A percentile compares a stretch with the other conserved stretches of the same genome.
Evolutionary conservation across 2,329 filamentous ascomycete species (phyloP).

Genomic region (Venturiaceae sp.): DNA sequence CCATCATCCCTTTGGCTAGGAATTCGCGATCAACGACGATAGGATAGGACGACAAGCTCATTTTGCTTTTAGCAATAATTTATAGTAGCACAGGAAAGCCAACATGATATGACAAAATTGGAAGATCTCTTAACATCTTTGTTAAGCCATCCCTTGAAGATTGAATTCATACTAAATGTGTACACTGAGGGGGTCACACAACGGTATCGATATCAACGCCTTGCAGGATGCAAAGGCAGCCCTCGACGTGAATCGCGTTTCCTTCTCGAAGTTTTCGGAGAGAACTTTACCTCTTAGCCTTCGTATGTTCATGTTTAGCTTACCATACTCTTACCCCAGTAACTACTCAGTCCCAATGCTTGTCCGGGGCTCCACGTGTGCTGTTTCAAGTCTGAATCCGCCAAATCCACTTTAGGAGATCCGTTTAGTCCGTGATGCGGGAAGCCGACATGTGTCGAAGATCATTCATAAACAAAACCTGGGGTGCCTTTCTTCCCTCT

Average conservation of each 20-base stretch:
- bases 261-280: not conserved
- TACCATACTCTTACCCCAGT: not conserved
- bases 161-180: not conserved
- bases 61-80: no score
- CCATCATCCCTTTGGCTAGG: no score
- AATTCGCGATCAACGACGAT: no score
- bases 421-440: not conserved
- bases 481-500: no score
- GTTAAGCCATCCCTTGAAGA: not conserved
- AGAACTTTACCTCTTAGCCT: no score
- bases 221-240: no score
- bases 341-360: not conserved
- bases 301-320: not conserved
- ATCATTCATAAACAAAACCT: no score
- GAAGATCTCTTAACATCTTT: not conserved
- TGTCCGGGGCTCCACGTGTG: not conserved
- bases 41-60: no score
- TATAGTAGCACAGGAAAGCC: not conserved
- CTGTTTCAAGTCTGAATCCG: no score
- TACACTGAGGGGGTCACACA: not conserved
- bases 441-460: not conserved
- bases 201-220: not conserved
- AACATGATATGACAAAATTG: not conserved
- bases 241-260: not conserved
- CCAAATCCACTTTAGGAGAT: not conserved